phyloP scores from a whole-genome alignment of 805 yeast species.

The Debaryomyces prosopidis region DNA sequence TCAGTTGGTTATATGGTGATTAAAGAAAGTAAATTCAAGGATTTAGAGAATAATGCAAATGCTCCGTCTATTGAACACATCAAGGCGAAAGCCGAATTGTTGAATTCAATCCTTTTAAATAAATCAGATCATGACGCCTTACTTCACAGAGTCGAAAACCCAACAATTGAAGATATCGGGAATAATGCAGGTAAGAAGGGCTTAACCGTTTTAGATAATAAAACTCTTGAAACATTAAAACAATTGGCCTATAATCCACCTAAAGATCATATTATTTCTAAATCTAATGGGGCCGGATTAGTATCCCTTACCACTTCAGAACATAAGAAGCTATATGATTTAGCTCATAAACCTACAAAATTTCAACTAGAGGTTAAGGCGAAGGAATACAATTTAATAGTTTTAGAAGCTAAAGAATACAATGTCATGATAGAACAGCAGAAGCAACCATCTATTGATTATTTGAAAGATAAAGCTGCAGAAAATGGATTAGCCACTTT shows the following conservation, averaged over 20 bases:
- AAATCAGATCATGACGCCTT: background rate
- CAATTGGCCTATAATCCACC: constrained; percentile 11
- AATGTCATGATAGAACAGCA: constrained; percentile 13
- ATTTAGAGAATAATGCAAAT: constrained; percentile 4
- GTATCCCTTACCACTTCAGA: constrained; percentile 15
- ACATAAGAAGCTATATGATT: constrained; percentile 11
- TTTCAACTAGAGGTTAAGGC: constrained; percentile 26
- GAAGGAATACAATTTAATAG: constrained; percentile 9
- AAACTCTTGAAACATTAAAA: constrained; percentile 5
- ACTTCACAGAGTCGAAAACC: background rate
- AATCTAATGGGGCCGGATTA: constrained; percentile 23
- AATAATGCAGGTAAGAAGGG: constrained; percentile 5
- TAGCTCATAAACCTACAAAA: background rate
- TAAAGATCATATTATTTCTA: constrained; percentile 13
- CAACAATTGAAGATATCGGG: constrained; percentile 1
- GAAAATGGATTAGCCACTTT: constrained; percentile 7
- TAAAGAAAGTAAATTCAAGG: constrained; percentile 1
- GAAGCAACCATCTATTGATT: constrained; percentile 18
- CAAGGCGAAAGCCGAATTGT: constrained; percentile 4
- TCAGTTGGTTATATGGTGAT: background rate
- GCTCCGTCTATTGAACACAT: constrained; percentile 11
- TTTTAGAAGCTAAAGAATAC: constrained; percentile 21
- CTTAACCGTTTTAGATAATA: constrained; percentile 6
- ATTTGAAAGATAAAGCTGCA: constrained; percentile 16
- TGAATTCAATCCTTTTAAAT: constrained; percentile 11